These are phyloP conservation scores for Pseudopyricularia javanii DNA, from an alignment of 2,329 filamentous ascomycete species.

Conservation along the genomic window DNA sequence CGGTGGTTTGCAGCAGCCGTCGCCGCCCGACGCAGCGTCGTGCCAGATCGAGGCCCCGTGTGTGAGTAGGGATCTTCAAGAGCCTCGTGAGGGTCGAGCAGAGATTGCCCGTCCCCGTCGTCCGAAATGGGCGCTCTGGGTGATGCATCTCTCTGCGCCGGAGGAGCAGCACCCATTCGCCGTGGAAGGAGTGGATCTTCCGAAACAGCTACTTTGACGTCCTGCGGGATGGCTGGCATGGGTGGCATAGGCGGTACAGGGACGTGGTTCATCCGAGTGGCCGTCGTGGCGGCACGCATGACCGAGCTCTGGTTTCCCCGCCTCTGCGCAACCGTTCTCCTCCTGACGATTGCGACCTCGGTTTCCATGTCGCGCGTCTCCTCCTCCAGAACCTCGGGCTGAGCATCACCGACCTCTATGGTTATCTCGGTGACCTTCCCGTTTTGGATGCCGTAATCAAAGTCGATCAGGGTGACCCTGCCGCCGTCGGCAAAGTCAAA, in stretches of 20 bases:
- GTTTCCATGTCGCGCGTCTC: slow-evolving; percentile 62
- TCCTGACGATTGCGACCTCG: slow-evolving; percentile 67
- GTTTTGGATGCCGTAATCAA: slow-evolving; percentile 48
- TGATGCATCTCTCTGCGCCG: not conserved
- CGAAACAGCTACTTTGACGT: slow-evolving; percentile 19
- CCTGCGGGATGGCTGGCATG: not conserved
- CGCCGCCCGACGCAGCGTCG: slow-evolving; percentile 59
- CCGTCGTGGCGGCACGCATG: slow-evolving; percentile 35
- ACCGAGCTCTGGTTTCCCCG: slow-evolving; percentile 34
- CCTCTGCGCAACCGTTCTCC: slow-evolving; percentile 57
- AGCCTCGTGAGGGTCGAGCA: slow-evolving; percentile 45
- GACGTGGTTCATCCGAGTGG: slow-evolving; percentile 17
- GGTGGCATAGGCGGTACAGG: slow-evolving; percentile 1
- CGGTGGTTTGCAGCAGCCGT: slow-evolving; percentile 66
- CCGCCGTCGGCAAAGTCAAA: slow-evolving; percentile 70
- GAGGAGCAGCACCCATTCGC: slow-evolving; percentile 24
- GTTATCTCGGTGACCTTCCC: slow-evolving; percentile 45
- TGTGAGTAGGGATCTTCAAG: slow-evolving; percentile 64
- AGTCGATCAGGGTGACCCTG: slow-evolving; percentile 61
- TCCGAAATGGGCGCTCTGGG: slow-evolving; percentile 12
- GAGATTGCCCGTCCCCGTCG: slow-evolving; percentile 30
- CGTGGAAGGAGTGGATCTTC: slow-evolving; percentile 43
- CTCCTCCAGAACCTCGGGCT: slow-evolving; percentile 60
- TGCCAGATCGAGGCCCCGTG: slow-evolving; percentile 56
- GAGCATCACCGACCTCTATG: slow-evolving; percentile 61